Evolutionary conservation across 805 yeast species (phyloP).

Genomic region (Sugiyamaella mastotermitis): DNA sequence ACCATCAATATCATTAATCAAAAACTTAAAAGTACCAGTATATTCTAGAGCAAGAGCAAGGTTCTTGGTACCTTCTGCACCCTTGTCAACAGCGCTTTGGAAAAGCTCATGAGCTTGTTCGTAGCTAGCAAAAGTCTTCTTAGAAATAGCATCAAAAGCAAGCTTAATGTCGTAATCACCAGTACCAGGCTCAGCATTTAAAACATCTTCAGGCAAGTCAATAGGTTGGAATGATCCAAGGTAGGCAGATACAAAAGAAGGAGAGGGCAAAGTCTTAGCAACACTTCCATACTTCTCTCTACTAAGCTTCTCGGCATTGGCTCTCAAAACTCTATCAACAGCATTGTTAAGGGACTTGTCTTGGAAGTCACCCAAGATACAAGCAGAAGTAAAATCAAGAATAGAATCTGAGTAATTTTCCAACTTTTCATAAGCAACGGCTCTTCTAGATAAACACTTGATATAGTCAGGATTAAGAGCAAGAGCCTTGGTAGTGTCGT

Average conservation of each 20-base stretch:
- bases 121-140: slow-evolving; percentile 48
- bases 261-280: slow-evolving; percentile 63
- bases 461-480: slow-evolving; percentile 82
- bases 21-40: slow-evolving; percentile 74
- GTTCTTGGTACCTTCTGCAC: slow-evolving; percentile 26
- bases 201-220: slow-evolving; percentile 44
- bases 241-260: slow-evolving; percentile 70
- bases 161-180: slow-evolving; percentile 61
- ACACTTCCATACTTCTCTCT: slow-evolving; percentile 50
- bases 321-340: slow-evolving; percentile 80
- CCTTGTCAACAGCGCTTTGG: slow-evolving; percentile 25
- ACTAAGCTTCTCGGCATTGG: slow-evolving; percentile 69
- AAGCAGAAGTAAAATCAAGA: slow-evolving; percentile 84
- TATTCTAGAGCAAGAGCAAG: slow-evolving; percentile 77
- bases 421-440: slow-evolving; percentile 80
- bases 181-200: slow-evolving; percentile 46
- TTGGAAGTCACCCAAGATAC: slow-evolving; percentile 77
- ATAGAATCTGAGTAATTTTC: slow-evolving; percentile 78
- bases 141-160: slow-evolving; percentile 53
- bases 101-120: slow-evolving; percentile 52
- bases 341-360: slow-evolving; percentile 72
- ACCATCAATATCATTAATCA: slow-evolving; percentile 62
- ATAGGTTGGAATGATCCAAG: slow-evolving; percentile 71
- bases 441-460: slow-evolving; percentile 90
- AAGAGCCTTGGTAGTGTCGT: slow-evolving; percentile 82